These are phyloP conservation scores for carrot (Daucus carota) DNA, from an alignment of 129 eudicot species.

Conservation along the genomic window DH1_v3.0 NC_030384.2:49669001-49669500, in stretches of 20 bases:
- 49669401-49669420: neutral
- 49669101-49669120: conserved; percentile 22
- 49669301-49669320: neutral
- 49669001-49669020: too few relatives aligned
- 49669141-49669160: conserved; percentile 41
- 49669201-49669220: neutral
- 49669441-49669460: too few relatives aligned
- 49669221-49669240: conserved; percentile 4
- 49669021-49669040: neutral
- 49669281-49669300: neutral
- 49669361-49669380: neutral
- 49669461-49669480: neutral
- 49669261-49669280: conserved; percentile 10
- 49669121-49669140: conserved; percentile 43
- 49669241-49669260: neutral
- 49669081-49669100: neutral
- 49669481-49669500: neutral
- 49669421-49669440: neutral
- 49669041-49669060: neutral
- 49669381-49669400: neutral
- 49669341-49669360: conserved; percentile 1
- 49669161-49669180: conserved; percentile 21
- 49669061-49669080: neutral
- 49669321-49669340: neutral
- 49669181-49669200: conserved; percentile 20